phyloP scores from a whole-genome alignment of 257 asterid genomes.

The Eustoma russellianum region DNA sequence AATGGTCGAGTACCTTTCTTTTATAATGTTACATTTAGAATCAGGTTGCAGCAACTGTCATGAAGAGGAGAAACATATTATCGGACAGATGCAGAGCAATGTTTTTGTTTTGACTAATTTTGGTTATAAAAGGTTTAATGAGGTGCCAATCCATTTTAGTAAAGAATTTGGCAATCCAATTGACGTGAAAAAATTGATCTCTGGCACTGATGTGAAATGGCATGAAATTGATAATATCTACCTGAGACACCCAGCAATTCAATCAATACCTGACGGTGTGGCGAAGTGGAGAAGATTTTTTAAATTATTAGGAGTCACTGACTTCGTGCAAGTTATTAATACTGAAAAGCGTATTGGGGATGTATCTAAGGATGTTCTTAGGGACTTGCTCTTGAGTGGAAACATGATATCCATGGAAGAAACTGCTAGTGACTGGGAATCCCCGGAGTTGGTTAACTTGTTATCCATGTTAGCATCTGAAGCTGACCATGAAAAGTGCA shows the following conservation, averaged over 20 bases:
- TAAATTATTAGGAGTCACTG: conserved; percentile 71
- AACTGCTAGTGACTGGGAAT: conserved; percentile 61
- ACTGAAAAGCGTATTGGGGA: conserved; percentile 47
- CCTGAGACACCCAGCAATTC: conserved; percentile 61
- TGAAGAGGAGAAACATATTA: conserved; percentile 47
- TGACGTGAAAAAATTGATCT: conserved; percentile 47
- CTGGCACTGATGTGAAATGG: conserved; percentile 61
- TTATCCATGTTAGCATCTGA: conserved; percentile 43
- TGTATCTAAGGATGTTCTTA: conserved; percentile 18
- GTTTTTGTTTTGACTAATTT: conserved; percentile 65
- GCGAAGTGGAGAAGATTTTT: conserved; percentile 77
- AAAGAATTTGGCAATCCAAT: conserved; percentile 50
- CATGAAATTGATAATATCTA: conserved; percentile 54
- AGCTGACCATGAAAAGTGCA: conserved; percentile 50
- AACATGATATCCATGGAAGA: conserved; percentile 24
- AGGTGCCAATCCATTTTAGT: conserved; percentile 76
- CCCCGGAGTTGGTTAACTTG: conserved; percentile 52
- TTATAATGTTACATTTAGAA: conserved; percentile 76
- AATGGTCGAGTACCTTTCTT: conserved; percentile 77
- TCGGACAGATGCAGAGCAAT: conserved; percentile 41
- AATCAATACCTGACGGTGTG: conserved; percentile 48
- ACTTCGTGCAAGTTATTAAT: conserved; percentile 67
- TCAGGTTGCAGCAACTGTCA: conserved; percentile 61
- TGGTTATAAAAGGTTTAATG: conserved; percentile 49
- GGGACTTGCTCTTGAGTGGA: conserved; percentile 27